Conservation (phyloP, 257 asterid species). For the Nicotiana attenuata region DNA sequence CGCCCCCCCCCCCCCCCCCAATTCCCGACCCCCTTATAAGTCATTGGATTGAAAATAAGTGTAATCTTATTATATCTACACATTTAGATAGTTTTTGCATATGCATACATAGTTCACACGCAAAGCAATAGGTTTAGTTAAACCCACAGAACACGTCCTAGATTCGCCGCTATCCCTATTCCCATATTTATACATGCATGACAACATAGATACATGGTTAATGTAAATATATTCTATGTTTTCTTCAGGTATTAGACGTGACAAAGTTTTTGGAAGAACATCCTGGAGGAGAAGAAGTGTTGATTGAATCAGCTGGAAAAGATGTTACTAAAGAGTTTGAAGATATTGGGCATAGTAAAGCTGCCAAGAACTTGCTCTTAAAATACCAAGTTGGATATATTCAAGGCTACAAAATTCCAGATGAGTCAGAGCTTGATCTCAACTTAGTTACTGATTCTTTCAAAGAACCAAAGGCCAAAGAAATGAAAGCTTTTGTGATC, state of each 20-base stretch:
- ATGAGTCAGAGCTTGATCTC: background rate
- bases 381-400: slow-evolving; percentile 28
- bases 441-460: background rate
- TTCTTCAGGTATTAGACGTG: slow-evolving; percentile 25
- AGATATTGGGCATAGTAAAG: slow-evolving; percentile 36
- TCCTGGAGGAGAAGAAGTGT: slow-evolving; percentile 42
- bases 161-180: background rate
- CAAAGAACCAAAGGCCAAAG: slow-evolving; percentile 20
- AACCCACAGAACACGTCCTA: background rate
- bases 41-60: too few species aligned
- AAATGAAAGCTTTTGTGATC: slow-evolving; percentile 22
- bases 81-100: too few species aligned
- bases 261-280: slow-evolving; percentile 34
- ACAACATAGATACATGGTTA: background rate
- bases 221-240: background rate
- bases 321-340: slow-evolving; percentile 37
- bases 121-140: too few species aligned
- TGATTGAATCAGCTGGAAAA: slow-evolving; percentile 35
- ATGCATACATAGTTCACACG: too few species aligned
- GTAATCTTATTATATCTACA: too few species aligned
- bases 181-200: background rate
- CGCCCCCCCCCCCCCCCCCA: background rate
- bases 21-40: too few species aligned
- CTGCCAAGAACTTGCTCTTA: slow-evolving; percentile 21
- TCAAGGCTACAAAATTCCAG: slow-evolving; percentile 17